Evolutionary conservation across 2,329 filamentous ascomycete species (phyloP).

Genomic region (Venturiaceae sp.): DNA sequence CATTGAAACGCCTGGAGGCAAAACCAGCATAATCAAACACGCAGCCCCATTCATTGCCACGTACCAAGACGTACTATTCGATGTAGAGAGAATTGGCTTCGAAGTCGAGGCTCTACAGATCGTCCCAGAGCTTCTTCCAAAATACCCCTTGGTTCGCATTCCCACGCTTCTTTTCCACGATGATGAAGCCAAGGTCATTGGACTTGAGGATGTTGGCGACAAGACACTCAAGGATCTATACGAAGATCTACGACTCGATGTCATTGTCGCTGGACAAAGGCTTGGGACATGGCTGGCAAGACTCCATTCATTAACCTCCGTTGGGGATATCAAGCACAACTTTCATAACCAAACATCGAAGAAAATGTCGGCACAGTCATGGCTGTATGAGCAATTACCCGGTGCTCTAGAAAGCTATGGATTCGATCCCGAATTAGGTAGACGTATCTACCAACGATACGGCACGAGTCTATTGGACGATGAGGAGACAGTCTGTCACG

Average conservation of each 20-base stretch:
- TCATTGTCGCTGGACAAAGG: conserved; percentile 14
- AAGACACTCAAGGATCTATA: conserved; percentile 23
- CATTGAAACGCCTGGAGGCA: conserved; percentile 9
- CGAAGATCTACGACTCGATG: conserved; percentile 11
- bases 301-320: conserved; percentile 15
- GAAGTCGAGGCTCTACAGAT: conserved; percentile 18
- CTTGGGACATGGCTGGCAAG: conserved; percentile 23
- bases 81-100: conserved; percentile 21
- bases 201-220: conserved; percentile 20
- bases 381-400: conserved; percentile 21
- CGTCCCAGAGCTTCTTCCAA: conserved; percentile 11
- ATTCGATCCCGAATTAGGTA: conserved; percentile 15
- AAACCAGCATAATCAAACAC: conserved; percentile 23
- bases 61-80: conserved; percentile 17
- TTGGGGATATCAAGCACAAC: conserved; percentile 8
- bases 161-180: conserved; percentile 18
- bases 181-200: conserved; percentile 16
- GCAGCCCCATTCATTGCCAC: conserved; percentile 20
- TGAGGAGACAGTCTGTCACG: conserved; percentile 24
- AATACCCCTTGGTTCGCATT: not conserved
- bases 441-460: conserved; percentile 18
- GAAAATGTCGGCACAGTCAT: conserved; percentile 17
- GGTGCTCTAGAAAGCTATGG: conserved; percentile 15
- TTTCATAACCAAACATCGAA: conserved; percentile 20
- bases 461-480: conserved; percentile 18